Conservation (phyloP, 1,139 yeast genomes). For the Candida sojae region DNA sequence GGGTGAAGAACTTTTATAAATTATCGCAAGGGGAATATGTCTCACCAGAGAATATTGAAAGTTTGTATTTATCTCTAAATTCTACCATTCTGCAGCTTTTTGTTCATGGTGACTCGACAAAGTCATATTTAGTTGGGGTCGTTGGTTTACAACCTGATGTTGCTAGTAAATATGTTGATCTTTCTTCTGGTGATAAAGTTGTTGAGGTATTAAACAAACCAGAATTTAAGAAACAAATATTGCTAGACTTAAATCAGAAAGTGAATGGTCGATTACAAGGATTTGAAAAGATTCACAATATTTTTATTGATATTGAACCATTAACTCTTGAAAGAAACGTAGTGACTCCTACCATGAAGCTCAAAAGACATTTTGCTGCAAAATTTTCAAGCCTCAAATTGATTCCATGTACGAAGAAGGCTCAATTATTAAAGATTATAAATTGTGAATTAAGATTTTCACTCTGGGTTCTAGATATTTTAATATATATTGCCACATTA, state of each 20-base stretch:
- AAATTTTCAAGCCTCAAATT: slow-evolving; percentile 27
- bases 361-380: slow-evolving; percentile 40
- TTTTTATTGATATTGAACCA: slow-evolving; percentile 38
- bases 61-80: slow-evolving; percentile 55
- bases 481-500: too few relatives aligned
- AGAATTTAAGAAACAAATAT: slow-evolving; percentile 18
- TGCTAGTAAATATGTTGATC: slow-evolving; percentile 10
- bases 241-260: slow-evolving; percentile 29
- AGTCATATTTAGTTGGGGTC: slow-evolving; percentile 33
- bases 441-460: slow-evolving; percentile 14
- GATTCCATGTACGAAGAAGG: slow-evolving; percentile 48
- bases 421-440: slow-evolving; percentile 22
- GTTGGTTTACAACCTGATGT: slow-evolving; percentile 38
- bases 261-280: slow-evolving; percentile 28
- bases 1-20: slow-evolving; percentile 81
- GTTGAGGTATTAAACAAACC: background rate
- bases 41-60: slow-evolving; percentile 78
- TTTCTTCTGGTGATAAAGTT: slow-evolving; percentile 1
- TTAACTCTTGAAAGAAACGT: slow-evolving; percentile 39
- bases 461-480: too few relatives aligned
- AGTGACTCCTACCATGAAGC: slow-evolving; percentile 44
- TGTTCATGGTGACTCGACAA: slow-evolving; percentile 42
- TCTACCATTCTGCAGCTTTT: slow-evolving; percentile 57
- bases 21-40: slow-evolving; percentile 82
- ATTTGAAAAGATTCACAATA: slow-evolving; percentile 39